Base-by-base conservation (phyloP, 768 basidiomycete genomes). In the Boletus vinaceobasis region DNA sequence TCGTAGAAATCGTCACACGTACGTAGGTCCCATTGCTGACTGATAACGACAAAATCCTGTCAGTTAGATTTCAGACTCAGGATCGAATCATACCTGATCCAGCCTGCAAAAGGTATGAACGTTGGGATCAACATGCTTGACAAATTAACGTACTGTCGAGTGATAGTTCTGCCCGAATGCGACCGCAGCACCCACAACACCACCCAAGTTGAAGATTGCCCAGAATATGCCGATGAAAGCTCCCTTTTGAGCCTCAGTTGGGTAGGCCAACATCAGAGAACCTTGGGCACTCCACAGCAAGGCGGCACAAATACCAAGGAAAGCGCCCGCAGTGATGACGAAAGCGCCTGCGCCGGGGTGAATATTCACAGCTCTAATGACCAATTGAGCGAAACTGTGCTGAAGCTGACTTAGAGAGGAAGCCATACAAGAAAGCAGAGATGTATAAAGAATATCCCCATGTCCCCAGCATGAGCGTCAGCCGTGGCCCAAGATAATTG, bases 11-110 rank as follows among this genome's bases (percentile, higher is more conserved):
- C 39, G 32, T 64, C 80, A 52, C 63, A 88, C 88, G 64, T 87
- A 90, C 88, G 64, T 91, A 91, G 50, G 89, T 91, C 31, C 82
- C 83, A 62, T 88, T 89, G n/a, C 77, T 74, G 39, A 90, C 89
- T 84, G 45, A 39, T 23, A 36, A 23, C 37, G 17, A 48, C 7
- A 10, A 50, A 23, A 37, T 29, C 0, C 4, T 3, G 23, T 60
- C 45, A 56, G 36, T 5, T 1, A 14, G 1, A 45, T 26, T 43
- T n/a, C 38, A 19, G 6, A 35, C 8, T 15, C 8, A 2, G 19
- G 6, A 5, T 8, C 15, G 19, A 52, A 26, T 11, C 61, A 33
- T 68, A 68, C 67, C 68, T 59, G 57, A 48, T 66, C 71, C 73
- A 7, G 57, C 27, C 69, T 73, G 53, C 54, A 17, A 49, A 35